Base-by-base conservation (phyloP, 163 green algal genomes). In the Coccomyxa subellipsoidea region DNA sequence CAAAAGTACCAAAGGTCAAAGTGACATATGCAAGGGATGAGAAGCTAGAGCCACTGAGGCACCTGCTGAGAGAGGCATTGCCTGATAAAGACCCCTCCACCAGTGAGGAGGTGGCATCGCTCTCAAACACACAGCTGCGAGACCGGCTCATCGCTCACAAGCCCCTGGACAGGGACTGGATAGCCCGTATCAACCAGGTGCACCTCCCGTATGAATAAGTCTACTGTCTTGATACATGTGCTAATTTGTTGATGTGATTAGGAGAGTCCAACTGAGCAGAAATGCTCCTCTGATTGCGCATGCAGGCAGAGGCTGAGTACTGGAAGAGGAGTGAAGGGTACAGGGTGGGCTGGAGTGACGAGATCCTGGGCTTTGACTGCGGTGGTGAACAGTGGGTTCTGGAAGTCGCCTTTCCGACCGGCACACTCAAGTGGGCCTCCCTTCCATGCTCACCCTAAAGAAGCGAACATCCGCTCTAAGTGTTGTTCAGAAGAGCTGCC, bases 281-380 rank as follows among this genome's bases (percentile, higher is more conserved):
- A n/a, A n/a, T n/a, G n/a, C n/a, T n/a, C n/a, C n/a, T n/a, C n/a
- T n/a, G n/a, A n/a, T n/a, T n/a, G n/a, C n/a, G n/a, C n/a, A n/a
- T 79, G 39, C 79, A 82, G 82, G 83, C 83, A 25, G 83, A 87
- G 69, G 83, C 83, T 7, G 80, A 87, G 72, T 82, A 70, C 31
- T 87, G 83, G 83, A 78, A 69, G 27, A 69, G 80, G n/a, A 89
- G 82, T 54, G 54, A 82, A 6, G 91, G 92, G 10, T 84, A 81
- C 35, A 87, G 95, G 0, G 81, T 95, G n/a, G 96, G 93, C n/a
- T 98, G 90, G 88, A 95, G 88, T 72, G 95, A 98, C 81, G 86
- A 98, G 87, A 94, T 98, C 32, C 89, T 99, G 38, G 94, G 93
- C 7, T 99, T 99, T 89, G 96, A 99, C 89, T 99, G 96, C 86